Percentiles rank a stretch among this genome's conserved stretches.
Conservation (phyloP, 2,329 filamentous ascomycete species). For the Pseudogymnoascus destructans region DNA sequence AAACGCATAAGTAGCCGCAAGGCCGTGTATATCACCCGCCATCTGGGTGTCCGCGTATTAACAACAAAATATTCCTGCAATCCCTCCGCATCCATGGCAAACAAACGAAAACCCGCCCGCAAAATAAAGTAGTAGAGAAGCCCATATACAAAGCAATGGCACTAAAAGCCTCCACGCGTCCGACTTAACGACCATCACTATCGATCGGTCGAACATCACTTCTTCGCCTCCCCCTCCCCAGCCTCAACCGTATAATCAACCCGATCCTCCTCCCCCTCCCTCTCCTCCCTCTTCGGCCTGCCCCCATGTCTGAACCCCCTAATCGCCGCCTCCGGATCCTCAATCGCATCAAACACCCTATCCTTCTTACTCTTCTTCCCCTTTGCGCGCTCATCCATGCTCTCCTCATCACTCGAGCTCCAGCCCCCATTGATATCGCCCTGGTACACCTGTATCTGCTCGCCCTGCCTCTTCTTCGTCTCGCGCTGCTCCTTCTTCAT, state of each 20-base stretch:
- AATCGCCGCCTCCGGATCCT: conserved; percentile 31
- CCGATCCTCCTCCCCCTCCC: conserved; percentile 2
- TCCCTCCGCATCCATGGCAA: neutral
- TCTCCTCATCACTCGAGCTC: conserved; percentile 27
- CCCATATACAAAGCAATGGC: neutral
- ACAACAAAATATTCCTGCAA: neutral
- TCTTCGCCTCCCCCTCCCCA: neutral
- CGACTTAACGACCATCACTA: neutral
- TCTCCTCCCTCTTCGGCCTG: neutral
- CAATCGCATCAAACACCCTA: conserved; percentile 36
- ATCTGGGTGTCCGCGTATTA: neutral
- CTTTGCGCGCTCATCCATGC: conserved; percentile 12
- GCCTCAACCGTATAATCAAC: neutral
- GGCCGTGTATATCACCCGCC: neutral
- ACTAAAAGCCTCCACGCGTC: neutral
- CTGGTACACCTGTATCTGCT: conserved; percentile 40
- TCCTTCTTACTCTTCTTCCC: conserved; percentile 38
- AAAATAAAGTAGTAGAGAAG: neutral
- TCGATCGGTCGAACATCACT: neutral
- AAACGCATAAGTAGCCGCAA: neutral
- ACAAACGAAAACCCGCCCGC: neutral
- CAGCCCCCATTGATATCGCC: conserved; percentile 31
- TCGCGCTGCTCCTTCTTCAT: conserved; percentile 67
- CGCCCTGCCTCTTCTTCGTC: conserved; percentile 53
- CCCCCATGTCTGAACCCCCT: conserved; percentile 3